Evolutionary conservation across 495 filamentous ascomycete genomes (phyloP).

Genomic region (Podospora pseudopauciseta): DNA sequence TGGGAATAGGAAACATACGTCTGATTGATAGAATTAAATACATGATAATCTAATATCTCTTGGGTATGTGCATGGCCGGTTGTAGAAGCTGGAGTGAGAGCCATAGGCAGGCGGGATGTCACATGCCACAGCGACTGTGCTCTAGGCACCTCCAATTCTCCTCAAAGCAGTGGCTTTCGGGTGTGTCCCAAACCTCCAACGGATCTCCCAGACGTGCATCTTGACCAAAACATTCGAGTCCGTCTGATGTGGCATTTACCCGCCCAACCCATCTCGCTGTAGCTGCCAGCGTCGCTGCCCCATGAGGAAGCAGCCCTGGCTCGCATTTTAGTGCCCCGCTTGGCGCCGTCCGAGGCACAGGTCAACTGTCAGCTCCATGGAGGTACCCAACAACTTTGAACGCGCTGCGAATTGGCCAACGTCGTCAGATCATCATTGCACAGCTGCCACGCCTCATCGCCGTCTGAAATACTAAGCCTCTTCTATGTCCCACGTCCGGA

Average conservation of each 20-base stretch:
- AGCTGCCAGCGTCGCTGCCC: conserved; percentile 1
- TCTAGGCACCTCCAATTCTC: background rate
- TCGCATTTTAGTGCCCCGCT: background rate
- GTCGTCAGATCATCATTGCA: background rate
- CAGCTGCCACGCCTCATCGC: background rate
- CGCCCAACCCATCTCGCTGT: background rate
- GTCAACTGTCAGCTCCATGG: conserved; percentile 12
- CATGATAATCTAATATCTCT: too few species aligned
- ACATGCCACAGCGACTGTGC: background rate
- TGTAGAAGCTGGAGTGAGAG: too few species aligned
- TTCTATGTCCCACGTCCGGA: background rate
- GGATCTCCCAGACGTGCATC: background rate
- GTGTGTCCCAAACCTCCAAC: background rate
- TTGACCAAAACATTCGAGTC: background rate
- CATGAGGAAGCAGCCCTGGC: conserved; percentile 17
- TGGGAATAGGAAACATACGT: background rate
- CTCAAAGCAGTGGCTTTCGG: background rate
- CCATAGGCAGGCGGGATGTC: background rate
- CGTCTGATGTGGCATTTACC: background rate
- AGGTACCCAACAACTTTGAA: background rate
- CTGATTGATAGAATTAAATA: too few species aligned
- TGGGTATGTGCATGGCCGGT: too few species aligned
- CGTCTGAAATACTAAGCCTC: background rate
- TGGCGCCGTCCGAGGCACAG: conserved; percentile 16
- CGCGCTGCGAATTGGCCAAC: conserved; percentile 10